Base-by-base conservation (phyloP, 768 basidiomycete species). In the Leccinum variicolor region DNA sequence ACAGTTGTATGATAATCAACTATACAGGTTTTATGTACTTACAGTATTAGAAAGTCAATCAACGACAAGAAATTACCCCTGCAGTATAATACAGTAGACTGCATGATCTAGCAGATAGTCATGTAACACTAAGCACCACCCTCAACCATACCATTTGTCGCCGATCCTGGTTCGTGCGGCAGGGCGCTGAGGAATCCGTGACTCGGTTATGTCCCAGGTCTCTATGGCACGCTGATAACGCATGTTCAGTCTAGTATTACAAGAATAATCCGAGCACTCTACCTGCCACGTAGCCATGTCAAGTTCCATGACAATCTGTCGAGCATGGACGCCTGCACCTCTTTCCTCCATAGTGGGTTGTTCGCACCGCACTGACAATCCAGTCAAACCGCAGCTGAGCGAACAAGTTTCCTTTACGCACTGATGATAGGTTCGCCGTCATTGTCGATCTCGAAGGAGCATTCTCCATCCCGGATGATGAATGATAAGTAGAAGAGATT, bases 401-500 rank as follows among this genome's bases (percentile, higher is more conserved):
- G 14, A 51, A 41, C 14, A 57, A 49, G 17, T n/a, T 11, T 29
- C 49, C 9, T 3, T 48, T 25, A 73, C 87, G 61, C 67, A 93
- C 92, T 87, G 49, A 95, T 84, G 19, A 86, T 69, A 7, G 92
- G 88, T 64, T 91, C 86, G 1, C 86, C 89, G 1, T 88, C 78
- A 8, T 83, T 77, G 31, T 81, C 76, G 6, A 82, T 80, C 62
- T 93, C 88, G 28, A 92, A 77, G 11, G 87, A 87, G 57, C 86
- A 91, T 66, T 84, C 82, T 3, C 89, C 93, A 61, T 95, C 91
- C 29, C 90, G 82, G 48, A 97, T 90, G 60, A 97, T 79, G 75
- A 99, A 98, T 0, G 92, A 93, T 2, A 96, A 79, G 67, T 97
- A 94, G 71, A 99, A 98, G 23, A 96, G 77, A 69, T 99, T 99